Conservation (phyloP, 805 yeast genomes). For the Myxozyma monticola region DNA sequence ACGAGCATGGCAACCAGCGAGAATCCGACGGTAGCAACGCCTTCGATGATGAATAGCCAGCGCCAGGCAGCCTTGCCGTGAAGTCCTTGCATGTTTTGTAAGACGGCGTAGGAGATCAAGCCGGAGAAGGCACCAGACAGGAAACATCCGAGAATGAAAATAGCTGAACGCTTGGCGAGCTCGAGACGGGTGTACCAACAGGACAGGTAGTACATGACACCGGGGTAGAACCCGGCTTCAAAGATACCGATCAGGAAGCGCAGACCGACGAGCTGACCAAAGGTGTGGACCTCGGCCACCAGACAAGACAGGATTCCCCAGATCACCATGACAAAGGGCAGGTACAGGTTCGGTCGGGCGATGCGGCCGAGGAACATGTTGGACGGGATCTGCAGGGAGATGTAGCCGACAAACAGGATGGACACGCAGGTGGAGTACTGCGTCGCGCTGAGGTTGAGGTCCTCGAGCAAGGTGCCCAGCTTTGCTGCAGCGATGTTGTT, state of each 20-base stretch:
- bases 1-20: conserved; percentile 49
- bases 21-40: conserved; percentile 50
- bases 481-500: conserved; percentile 51
- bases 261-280: conserved; percentile 41
- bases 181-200: conserved; percentile 57
- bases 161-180: conserved; percentile 51
- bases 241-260: conserved; percentile 49
- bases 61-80: conserved; percentile 52
- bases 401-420: conserved; percentile 5
- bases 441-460: conserved; percentile 39
- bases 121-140: conserved; percentile 56
- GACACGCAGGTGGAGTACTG: conserved; percentile 6
- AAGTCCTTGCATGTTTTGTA: conserved; percentile 45
- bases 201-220: conserved; percentile 50
- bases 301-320: conserved; percentile 7
- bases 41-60: conserved; percentile 58
- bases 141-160: conserved; percentile 52
- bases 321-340: conserved; percentile 4
- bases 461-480: conserved; percentile 45
- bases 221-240: conserved; percentile 52
- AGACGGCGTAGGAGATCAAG: conserved; percentile 54
- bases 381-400: conserved; percentile 3
- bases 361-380: conserved; percentile 2
- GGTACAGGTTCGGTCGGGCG: conserved; percentile 6
- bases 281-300: background rate